Evolutionary conservation across 345 rosid genomes (phyloP).

Genomic region (Rhizophora apiculata): DNA sequence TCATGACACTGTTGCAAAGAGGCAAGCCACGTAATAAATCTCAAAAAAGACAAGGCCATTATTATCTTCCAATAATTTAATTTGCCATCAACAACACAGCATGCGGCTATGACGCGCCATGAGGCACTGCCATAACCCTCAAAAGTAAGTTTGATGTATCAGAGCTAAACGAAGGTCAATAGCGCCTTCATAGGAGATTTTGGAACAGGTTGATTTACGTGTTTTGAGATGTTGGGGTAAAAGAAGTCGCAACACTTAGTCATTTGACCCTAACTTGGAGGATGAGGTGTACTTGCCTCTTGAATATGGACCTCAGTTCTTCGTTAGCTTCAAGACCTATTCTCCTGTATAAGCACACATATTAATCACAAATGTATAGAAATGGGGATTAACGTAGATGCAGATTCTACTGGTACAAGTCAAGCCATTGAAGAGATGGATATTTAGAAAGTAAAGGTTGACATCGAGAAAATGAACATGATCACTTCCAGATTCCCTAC

Average conservation of each 20-base stretch:
- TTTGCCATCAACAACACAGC: too few relatives aligned
- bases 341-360: slow-evolving; percentile 43
- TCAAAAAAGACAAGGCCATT: too few relatives aligned
- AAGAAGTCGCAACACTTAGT: neutral
- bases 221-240: neutral
- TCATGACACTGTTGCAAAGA: too few relatives aligned
- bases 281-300: slow-evolving; percentile 79
- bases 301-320: slow-evolving; percentile 78
- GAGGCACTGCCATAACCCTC: too few relatives aligned
- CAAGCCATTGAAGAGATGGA: neutral
- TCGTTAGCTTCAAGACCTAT: slow-evolving; percentile 93
- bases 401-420: neutral
- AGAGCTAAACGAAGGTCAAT: too few relatives aligned
- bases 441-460: neutral
- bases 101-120: too few relatives aligned
- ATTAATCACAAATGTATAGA: neutral
- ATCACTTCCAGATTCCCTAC: neutral
- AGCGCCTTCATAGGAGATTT: neutral
- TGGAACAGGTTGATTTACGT: neutral
- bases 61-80: too few relatives aligned
- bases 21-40: too few relatives aligned
- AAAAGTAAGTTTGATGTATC: too few relatives aligned
- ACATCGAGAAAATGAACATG: neutral
- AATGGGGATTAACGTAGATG: neutral
- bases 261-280: slow-evolving; percentile 74